These are phyloP conservation scores for Pseudodiploospora longispora DNA, from an alignment of 2,329 filamentous ascomycete species.

Conservation along the genomic window DNA sequence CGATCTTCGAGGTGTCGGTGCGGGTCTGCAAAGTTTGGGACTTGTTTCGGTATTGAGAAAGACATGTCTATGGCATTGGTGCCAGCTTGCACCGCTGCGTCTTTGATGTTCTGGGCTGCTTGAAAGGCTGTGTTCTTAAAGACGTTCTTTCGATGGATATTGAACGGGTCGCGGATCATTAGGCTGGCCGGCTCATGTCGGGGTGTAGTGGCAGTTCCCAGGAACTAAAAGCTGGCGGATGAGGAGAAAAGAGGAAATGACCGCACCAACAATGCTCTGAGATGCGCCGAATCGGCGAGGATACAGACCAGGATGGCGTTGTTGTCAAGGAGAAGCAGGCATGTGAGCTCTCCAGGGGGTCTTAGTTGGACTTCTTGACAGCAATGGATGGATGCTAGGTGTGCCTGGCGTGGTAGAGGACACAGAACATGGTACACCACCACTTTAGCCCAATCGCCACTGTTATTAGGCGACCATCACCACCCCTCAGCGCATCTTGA, in stretches of 20 bases:
- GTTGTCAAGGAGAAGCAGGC: too few relatives aligned
- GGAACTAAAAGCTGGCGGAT: neutral
- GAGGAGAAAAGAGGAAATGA: neutral
- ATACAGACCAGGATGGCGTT: too few relatives aligned
- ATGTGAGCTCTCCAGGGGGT: too few relatives aligned
- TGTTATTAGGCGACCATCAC: too few relatives aligned
- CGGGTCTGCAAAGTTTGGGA: conserved; percentile 59
- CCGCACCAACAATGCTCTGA: too few relatives aligned
- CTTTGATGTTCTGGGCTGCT: conserved; percentile 34
- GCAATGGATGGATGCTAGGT: too few relatives aligned
- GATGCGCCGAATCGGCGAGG: too few relatives aligned
- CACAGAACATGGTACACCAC: too few relatives aligned
- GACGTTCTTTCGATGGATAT: conserved; percentile 34
- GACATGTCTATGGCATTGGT: conserved; percentile 49
- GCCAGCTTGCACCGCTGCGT: conserved; percentile 41
- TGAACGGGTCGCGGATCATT: conserved; percentile 39
- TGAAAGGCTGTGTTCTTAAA: conserved; percentile 41
- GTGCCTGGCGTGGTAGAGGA: too few relatives aligned
- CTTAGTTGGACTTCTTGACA: too few relatives aligned
- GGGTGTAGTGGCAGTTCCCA: neutral
- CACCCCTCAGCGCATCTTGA: too few relatives aligned
- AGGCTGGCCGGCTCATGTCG: conserved; percentile 22
- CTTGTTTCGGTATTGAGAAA: conserved; percentile 60
- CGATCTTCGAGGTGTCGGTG: conserved; percentile 58
- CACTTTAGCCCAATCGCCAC: too few relatives aligned